Percentiles rank a stretch among this genome's conserved stretches.
These are phyloP conservation scores for Kodamaea jinghongensis DNA, from an alignment of 805 yeast species.

Conservation along the genomic window DNA sequence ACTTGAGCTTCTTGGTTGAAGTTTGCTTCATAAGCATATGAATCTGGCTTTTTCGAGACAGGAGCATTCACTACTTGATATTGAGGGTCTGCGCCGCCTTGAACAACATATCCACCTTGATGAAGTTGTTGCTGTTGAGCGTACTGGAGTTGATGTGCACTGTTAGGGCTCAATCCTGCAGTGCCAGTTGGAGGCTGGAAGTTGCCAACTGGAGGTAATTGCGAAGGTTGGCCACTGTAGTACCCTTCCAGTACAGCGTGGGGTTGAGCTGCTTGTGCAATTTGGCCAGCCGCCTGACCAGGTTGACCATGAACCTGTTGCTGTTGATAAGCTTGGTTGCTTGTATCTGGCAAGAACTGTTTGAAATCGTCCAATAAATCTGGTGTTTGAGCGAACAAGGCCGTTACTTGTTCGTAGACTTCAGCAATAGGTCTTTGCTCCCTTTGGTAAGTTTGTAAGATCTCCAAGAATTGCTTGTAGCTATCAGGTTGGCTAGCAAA, in stretches of 20 bases:
- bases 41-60: conserved; percentile 25
- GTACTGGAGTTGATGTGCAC: conserved; percentile 15
- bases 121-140: conserved; percentile 24
- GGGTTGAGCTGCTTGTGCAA: conserved; percentile 11
- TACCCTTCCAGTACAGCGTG: conserved; percentile 15
- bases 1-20: conserved; percentile 46
- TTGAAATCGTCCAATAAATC: conserved; percentile 93
- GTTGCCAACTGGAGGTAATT: conserved; percentile 85
- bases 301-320: conserved; percentile 19
- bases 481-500: conserved; percentile 94
- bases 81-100: conserved; percentile 1
- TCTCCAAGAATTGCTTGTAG: conserved; percentile 91
- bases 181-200: conserved; percentile 64
- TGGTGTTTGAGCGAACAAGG: conserved; percentile 87
- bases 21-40: conserved; percentile 29
- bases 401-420: conserved; percentile 90
- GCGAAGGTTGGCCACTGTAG: conserved; percentile 37
- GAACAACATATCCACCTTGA: conserved; percentile 4
- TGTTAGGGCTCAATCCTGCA: conserved; percentile 24
- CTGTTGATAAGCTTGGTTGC: conserved; percentile 35
- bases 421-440: conserved; percentile 95
- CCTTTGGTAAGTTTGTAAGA: conserved; percentile 92
- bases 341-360: conserved; percentile 87
- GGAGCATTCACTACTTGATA: conserved; percentile 4
- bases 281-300: conserved; percentile 17